phyloP scores from a whole-genome alignment of 768 basidiomycete genomes.

The Lactarius psammicola region DNA sequence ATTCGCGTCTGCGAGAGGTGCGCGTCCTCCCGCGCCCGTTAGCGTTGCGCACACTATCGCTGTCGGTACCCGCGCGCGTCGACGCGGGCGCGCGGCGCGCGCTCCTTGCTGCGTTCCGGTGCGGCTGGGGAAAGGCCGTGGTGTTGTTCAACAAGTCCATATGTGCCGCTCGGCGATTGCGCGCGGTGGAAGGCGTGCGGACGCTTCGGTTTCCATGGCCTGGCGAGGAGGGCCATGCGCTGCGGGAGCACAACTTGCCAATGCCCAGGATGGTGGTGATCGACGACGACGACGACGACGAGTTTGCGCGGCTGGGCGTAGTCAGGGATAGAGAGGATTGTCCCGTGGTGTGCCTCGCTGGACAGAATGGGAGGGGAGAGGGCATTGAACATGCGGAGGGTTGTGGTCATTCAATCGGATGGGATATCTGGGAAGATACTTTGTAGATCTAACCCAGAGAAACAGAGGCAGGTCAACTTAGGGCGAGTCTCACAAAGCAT shows the following conservation, averaged over 20 bases:
- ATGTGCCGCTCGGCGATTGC: conserved; percentile 38
- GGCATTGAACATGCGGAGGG: conserved; percentile 35
- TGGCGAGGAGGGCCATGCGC: conserved; percentile 26
- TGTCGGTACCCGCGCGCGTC: conserved; percentile 36
- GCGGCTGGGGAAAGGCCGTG: conserved; percentile 64
- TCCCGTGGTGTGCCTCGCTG: conserved; percentile 44
- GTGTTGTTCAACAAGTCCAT: conserved; percentile 49
- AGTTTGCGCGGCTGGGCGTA: conserved; percentile 30
- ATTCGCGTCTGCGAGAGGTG: not conserved
- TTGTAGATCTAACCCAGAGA: conserved; percentile 19
- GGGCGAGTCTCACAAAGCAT: not conserved
- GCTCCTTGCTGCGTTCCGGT: conserved; percentile 53
- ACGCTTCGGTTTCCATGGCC: conserved; percentile 43
- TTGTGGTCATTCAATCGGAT: conserved; percentile 41
- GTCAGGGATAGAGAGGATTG: conserved; percentile 24
- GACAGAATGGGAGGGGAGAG: conserved; percentile 29
- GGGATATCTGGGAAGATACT: conserved; percentile 39
- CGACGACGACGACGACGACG: conserved; percentile 26
- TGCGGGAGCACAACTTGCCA: conserved; percentile 30
- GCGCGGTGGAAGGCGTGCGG: conserved; percentile 47
- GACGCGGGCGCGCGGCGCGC: conserved; percentile 39
- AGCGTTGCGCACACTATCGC: conserved; percentile 47
- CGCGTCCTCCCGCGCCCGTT: conserved; percentile 59
- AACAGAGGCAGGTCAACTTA: not conserved
- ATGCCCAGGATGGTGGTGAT: conserved; percentile 40